These are phyloP conservation scores for Cadophora luteo-olivacea DNA, from an alignment of 2,329 filamentous ascomycete genomes.

Conservation along the genomic window DNA sequence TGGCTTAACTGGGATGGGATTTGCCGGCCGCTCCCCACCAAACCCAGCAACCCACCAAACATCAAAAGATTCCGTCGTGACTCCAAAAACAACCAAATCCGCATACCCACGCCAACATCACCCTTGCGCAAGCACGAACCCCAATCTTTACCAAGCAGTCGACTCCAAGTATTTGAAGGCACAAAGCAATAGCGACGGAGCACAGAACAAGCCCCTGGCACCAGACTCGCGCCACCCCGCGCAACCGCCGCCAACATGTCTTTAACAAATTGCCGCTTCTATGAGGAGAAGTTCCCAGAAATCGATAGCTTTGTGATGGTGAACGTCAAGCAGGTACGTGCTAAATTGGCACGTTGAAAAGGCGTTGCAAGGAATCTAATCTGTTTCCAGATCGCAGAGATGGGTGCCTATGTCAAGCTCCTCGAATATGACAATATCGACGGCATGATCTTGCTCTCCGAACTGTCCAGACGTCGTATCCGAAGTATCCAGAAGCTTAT, in stretches of 20 bases:
- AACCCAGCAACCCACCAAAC: constrained; percentile 27
- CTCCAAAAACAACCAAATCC: constrained; percentile 21
- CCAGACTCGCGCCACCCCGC: constrained; percentile 23
- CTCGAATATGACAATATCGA: constrained; percentile 99
- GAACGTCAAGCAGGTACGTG: constrained; percentile 91
- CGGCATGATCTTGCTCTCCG: constrained; percentile 98
- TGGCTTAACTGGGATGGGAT: not conserved
- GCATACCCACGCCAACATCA: not conserved
- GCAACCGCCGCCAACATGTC: constrained; percentile 69
- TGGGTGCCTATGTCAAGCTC: constrained; percentile 99
- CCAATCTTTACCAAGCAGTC: not conserved
- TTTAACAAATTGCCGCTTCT: constrained; percentile 95
- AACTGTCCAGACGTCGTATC: constrained; percentile 97
- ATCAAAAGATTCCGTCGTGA: constrained; percentile 27
- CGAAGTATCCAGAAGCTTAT: constrained; percentile 99
- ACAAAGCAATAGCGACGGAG: constrained; percentile 28
- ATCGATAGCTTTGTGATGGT: constrained; percentile 99
- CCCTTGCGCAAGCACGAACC: not conserved
- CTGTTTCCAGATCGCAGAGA: constrained; percentile 83
- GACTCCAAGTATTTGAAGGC: not conserved
- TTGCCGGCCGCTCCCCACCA: constrained; percentile 22
- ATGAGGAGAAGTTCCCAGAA: constrained; percentile 97
- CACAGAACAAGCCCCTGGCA: constrained; percentile 25
- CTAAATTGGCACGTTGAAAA: not conserved
- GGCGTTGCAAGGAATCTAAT: constrained; percentile 25